phyloP scores from a whole-genome alignment of 2,329 filamentous ascomycete species.

The Claviceps sp. region DNA sequence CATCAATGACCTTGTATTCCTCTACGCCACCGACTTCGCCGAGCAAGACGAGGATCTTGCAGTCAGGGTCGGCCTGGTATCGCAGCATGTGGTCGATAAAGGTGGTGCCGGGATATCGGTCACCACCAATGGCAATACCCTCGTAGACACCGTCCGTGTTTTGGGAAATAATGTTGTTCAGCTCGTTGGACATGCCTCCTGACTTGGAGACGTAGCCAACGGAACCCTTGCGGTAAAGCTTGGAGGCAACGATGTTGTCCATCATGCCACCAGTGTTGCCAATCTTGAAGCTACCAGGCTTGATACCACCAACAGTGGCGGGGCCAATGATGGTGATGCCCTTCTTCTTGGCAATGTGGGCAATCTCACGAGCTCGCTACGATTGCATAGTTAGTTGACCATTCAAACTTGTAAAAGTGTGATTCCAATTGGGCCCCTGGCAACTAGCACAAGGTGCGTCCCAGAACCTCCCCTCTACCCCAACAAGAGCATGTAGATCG shows the following conservation, averaged over 20 bases:
- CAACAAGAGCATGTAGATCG: background rate
- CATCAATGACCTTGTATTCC: constrained; percentile 98
- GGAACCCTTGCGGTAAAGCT: constrained; percentile 98
- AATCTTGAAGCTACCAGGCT: constrained; percentile 98
- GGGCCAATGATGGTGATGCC: constrained; percentile 97
- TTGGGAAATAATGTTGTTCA: constrained; percentile 98
- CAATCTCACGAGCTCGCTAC: constrained; percentile 91
- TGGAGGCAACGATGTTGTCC: constrained; percentile 99
- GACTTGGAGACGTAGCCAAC: constrained; percentile 99
- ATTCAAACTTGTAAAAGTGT: background rate
- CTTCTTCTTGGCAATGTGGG: constrained; percentile 95
- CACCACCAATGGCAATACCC: constrained; percentile 98
- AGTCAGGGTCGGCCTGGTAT: constrained; percentile 91
- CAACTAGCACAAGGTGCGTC: background rate
- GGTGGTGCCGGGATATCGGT: constrained; percentile 95
- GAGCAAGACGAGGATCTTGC: constrained; percentile 92
- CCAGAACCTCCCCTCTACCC: background rate
- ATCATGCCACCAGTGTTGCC: constrained; percentile 99
- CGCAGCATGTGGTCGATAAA: constrained; percentile 98
- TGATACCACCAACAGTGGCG: constrained; percentile 97
- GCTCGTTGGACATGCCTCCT: constrained; percentile 99
- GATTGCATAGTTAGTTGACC: background rate
- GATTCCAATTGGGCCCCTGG: too few species aligned
- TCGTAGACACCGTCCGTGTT: constrained; percentile 97
- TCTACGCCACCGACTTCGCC: constrained; percentile 99